phyloP scores from a whole-genome alignment of 352 stramenopile genomes.

The Phytophthora megakarya region DNA sequence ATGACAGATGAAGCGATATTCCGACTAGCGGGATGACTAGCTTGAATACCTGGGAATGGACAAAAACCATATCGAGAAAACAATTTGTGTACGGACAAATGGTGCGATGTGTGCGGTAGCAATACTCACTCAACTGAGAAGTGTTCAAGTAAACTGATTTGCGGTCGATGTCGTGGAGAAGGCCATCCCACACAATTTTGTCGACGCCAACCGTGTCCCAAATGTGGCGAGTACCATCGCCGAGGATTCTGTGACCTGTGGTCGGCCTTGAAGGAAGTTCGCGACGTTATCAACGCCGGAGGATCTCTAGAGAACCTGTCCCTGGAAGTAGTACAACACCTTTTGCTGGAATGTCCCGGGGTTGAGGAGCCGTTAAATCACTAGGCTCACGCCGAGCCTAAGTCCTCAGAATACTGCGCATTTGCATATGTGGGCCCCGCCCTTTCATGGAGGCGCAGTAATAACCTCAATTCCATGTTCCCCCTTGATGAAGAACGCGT shows the following conservation, averaged over 20 bases:
- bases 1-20: too few relatives aligned
- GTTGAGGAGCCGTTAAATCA: too few relatives aligned
- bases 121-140: not conserved
- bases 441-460: too few relatives aligned
- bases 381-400: not conserved
- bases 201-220: constrained; percentile 1
- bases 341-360: not conserved
- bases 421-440: constrained; percentile 21
- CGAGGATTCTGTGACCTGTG: constrained; percentile 5
- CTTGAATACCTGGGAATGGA: too few relatives aligned
- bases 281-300: not conserved
- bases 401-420: too few relatives aligned
- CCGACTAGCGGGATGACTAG: not conserved
- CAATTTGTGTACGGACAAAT: too few relatives aligned
- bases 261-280: not conserved
- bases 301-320: too few relatives aligned
- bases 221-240: constrained; percentile 4
- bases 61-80: too few relatives aligned
- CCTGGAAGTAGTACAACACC: too few relatives aligned
- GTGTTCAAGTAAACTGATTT: not conserved
- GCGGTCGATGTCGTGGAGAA: constrained; percentile 2
- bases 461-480: too few relatives aligned
- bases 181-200: not conserved
- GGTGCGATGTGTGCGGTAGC: not conserved
- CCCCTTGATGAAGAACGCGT: too few relatives aligned